Evolutionary conservation across 108 stramenopile genomes (phyloP).

Genomic region (Pseudonitzschia pungens): DNA sequence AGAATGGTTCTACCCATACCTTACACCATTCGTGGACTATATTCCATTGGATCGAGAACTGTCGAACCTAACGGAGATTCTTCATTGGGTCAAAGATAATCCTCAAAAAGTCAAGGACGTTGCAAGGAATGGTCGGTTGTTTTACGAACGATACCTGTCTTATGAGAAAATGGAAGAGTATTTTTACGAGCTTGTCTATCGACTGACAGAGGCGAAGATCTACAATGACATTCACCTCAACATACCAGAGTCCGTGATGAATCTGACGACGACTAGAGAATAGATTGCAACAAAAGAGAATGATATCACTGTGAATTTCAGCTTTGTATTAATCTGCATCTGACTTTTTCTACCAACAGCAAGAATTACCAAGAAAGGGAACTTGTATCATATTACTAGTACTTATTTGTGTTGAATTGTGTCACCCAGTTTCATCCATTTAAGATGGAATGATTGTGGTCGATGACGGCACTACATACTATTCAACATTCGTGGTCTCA

Average conservation of each 20-base stretch:
- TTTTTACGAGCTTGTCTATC: slow-evolving; percentile 29
- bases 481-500: too few relatives aligned
- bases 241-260: neutral
- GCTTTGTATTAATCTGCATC: too few relatives aligned
- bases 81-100: slow-evolving; percentile 31
- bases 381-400: too few relatives aligned
- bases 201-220: slow-evolving; percentile 13
- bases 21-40: slow-evolving; percentile 48
- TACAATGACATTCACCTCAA: neutral
- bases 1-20: slow-evolving; percentile 42
- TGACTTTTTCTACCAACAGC: too few relatives aligned
- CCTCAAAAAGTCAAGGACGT: slow-evolving; percentile 25
- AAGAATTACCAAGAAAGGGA: too few relatives aligned
- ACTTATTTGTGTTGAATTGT: too few relatives aligned
- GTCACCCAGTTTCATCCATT: too few relatives aligned
- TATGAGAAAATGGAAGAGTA: slow-evolving; percentile 31
- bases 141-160: slow-evolving; percentile 30
- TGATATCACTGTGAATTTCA: too few relatives aligned
- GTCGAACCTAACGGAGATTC: slow-evolving; percentile 16
- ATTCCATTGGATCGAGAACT: slow-evolving; percentile 35
- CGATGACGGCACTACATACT: too few relatives aligned
- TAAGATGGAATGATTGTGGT: too few relatives aligned
- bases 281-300: too few relatives aligned
- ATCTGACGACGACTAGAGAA: too few relatives aligned
- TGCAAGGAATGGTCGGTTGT: slow-evolving; percentile 27